Evolutionary conservation across 176 grass and related monocot species (phyloP).

Genomic region (Musa troglodytarum): DNA sequence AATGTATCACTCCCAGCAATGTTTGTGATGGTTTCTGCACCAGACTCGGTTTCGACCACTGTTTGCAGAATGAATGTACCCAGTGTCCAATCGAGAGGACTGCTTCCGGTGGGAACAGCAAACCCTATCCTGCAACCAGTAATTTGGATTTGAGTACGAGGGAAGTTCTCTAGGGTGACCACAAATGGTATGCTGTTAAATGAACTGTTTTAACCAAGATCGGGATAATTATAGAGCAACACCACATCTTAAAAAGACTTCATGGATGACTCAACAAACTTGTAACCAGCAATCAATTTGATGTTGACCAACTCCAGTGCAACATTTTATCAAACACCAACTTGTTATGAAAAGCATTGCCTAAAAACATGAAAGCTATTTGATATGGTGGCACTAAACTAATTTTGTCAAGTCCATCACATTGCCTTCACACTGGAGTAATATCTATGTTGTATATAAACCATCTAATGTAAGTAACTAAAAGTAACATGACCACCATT

Average conservation of each 20-base stretch:
- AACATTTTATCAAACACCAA: background rate
- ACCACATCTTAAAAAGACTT: too few relatives aligned
- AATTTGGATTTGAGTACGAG: background rate
- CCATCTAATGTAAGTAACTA: too few relatives aligned
- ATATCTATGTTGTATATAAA: too few relatives aligned
- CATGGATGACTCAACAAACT: background rate
- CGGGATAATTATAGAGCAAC: too few relatives aligned
- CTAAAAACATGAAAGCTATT: too few relatives aligned
- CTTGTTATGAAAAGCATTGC: too few relatives aligned
- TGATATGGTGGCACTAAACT: too few relatives aligned
- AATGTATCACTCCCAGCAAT: constrained; percentile 1
- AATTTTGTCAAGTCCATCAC: too few relatives aligned
- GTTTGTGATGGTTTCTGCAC: background rate
- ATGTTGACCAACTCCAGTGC: background rate
- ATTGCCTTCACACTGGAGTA: too few relatives aligned
- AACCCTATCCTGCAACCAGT: constrained; percentile 9
- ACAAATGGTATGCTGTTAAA: too few relatives aligned
- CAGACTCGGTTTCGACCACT: background rate
- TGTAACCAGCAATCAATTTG: background rate
- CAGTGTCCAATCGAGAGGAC: constrained; percentile 6
- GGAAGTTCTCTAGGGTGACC: background rate
- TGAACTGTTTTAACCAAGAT: too few relatives aligned
- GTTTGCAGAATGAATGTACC: constrained; percentile 6
- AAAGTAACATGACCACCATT: too few relatives aligned
- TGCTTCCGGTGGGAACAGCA: background rate